phyloP scores from a whole-genome alignment of 2,329 filamentous ascomycete genomes.

The Sphaceloma murrayae region DNA sequence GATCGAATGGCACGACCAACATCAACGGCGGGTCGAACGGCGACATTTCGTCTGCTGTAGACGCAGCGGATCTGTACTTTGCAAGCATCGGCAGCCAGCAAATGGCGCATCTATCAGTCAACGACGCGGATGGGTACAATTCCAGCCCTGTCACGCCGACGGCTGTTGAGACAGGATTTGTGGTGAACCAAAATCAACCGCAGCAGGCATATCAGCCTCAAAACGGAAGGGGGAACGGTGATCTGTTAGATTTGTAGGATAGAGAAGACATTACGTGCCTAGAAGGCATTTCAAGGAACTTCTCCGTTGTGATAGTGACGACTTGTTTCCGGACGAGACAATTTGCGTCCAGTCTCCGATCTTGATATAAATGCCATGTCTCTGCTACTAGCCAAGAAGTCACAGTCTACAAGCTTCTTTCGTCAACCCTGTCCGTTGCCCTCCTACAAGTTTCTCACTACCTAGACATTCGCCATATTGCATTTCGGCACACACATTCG shows the following conservation, averaged over 20 bases:
- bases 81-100: conserved; percentile 63
- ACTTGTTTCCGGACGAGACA: too few relatives aligned
- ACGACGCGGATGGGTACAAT: conserved; percentile 42
- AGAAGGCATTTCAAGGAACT: too few relatives aligned
- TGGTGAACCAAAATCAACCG: conserved; percentile 74
- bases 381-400: too few relatives aligned
- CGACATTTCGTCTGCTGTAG: conserved; percentile 61
- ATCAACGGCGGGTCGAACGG: conserved; percentile 25
- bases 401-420: too few relatives aligned
- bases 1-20: conserved; percentile 16
- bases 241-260: conserved; percentile 29
- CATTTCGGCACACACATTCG: too few relatives aligned
- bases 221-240: conserved; percentile 41
- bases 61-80: conserved; percentile 84
- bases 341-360: too few relatives aligned
- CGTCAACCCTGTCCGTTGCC: too few relatives aligned
- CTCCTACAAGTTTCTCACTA: too few relatives aligned
- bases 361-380: too few relatives aligned
- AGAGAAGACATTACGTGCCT: background rate
- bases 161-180: conserved; percentile 43
- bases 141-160: conserved; percentile 21
- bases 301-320: too few relatives aligned
- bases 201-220: conserved; percentile 66
- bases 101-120: conserved; percentile 62
- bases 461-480: too few relatives aligned